These are phyloP conservation scores for Penicillium sp. DNA, from an alignment of 2,329 filamentous ascomycete species.

Conservation along the genomic window DNA sequence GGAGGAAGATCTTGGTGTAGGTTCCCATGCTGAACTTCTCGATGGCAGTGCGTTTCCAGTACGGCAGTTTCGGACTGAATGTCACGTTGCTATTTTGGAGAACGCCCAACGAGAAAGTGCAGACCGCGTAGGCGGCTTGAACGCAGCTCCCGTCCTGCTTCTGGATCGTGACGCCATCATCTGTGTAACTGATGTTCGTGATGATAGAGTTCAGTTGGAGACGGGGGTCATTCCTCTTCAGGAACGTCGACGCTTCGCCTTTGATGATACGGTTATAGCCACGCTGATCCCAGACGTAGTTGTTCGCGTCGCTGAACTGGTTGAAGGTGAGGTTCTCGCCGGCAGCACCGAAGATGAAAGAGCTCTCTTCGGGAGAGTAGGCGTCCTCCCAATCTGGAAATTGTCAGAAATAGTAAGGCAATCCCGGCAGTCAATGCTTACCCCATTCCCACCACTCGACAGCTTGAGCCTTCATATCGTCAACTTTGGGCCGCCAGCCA, in stretches of 20 bases:
- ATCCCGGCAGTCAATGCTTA: conserved; percentile 16
- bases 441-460: conserved; percentile 64
- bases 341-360: conserved; percentile 59
- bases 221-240: conserved; percentile 59
- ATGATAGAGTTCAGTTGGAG: conserved; percentile 64
- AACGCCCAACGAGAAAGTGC: conserved; percentile 71
- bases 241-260: conserved; percentile 62
- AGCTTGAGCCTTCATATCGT: conserved; percentile 48
- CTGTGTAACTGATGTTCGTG: conserved; percentile 57
- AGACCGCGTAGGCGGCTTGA: conserved; percentile 65
- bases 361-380: conserved; percentile 60
- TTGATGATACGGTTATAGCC: conserved; percentile 65
- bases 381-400: conserved; percentile 62
- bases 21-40: conserved; percentile 70
- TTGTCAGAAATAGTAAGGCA: not conserved
- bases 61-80: conserved; percentile 63
- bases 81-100: conserved; percentile 64
- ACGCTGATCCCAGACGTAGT: conserved; percentile 64
- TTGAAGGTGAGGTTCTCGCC: conserved; percentile 66
- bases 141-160: conserved; percentile 61
- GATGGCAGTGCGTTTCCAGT: conserved; percentile 68
- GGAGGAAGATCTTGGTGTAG: conserved; percentile 74
- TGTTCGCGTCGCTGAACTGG: conserved; percentile 65
- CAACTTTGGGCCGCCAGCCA: conserved; percentile 62
- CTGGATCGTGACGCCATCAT: conserved; percentile 57